phyloP scores from a whole-genome alignment of 2,329 filamentous ascomycete genomes.

The Plenodomus biglobosus region DNA sequence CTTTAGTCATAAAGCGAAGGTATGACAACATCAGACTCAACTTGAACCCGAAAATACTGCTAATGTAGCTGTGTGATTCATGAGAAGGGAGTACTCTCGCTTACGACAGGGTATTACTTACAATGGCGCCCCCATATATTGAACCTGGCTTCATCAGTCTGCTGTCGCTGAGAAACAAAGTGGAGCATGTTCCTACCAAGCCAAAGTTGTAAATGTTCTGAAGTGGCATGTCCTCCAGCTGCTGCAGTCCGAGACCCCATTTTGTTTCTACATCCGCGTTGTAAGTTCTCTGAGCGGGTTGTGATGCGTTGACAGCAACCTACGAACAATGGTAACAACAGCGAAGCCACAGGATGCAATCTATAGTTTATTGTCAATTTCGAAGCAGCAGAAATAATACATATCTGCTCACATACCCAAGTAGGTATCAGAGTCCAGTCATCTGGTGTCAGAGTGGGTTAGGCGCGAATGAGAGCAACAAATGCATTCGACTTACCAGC shows the following conservation, averaged over 20 bases:
- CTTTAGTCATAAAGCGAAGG: conserved; percentile 19
- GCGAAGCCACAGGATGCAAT: conserved; percentile 16
- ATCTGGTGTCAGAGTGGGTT: conserved; percentile 3
- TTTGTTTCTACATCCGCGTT: conserved; percentile 7
- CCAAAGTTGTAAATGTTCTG: conserved; percentile 18
- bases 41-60: conserved; percentile 19
- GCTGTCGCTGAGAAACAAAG: no score
- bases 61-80: conserved; percentile 10
- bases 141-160: conserved; percentile 11
- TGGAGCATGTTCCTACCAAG: conserved; percentile 8
- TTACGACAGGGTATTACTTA: background rate
- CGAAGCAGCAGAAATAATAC: no score
- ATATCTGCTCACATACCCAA: conserved; percentile 8
- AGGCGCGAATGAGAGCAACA: no score
- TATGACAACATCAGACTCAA: conserved; percentile 16
- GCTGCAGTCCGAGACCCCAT: conserved; percentile 16
- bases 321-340: conserved; percentile 14
- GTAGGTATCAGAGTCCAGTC: conserved; percentile 12
- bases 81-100: background rate
- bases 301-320: background rate
- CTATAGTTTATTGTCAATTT: background rate
- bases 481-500: conserved; percentile 5
- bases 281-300: background rate
- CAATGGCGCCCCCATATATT: conserved; percentile 22
- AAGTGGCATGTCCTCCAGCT: conserved; percentile 11